A percentile compares a stretch with the other conserved stretches of the same genome.
phyloP scores from a whole-genome alignment of 139 green algal species.

The Coelastrella sp. region DNA sequence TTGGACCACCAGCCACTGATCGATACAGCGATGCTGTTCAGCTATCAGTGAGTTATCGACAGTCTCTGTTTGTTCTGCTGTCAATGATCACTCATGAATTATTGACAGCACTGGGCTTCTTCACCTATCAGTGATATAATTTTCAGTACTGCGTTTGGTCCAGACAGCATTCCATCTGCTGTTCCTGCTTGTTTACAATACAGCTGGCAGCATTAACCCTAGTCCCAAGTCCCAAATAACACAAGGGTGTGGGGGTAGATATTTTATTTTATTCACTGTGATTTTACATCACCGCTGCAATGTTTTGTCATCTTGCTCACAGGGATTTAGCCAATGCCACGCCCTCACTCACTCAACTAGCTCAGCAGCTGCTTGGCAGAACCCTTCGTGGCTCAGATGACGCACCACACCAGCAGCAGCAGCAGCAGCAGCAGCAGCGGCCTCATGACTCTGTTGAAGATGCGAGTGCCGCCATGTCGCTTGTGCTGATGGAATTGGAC shows the following conservation, averaged over 20 bases:
- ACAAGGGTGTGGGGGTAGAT: neutral
- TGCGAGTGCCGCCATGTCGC: constrained; percentile 62
- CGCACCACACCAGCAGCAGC: neutral
- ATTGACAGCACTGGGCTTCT: too few species aligned
- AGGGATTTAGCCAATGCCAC: constrained; percentile 58
- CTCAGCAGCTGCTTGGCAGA: constrained; percentile 50
- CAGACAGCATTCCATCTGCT: too few species aligned
- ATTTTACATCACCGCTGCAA: neutral
- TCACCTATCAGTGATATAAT: too few species aligned
- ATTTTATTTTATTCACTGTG: too few species aligned
- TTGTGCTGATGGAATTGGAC: constrained; percentile 64
- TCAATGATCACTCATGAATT: too few species aligned
- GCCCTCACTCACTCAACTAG: constrained; percentile 64
- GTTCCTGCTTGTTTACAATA: too few species aligned
- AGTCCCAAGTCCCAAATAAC: too few species aligned
- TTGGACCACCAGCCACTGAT: constrained; percentile 69
- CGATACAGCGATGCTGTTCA: constrained; percentile 70
- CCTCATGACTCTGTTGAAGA: constrained; percentile 70
- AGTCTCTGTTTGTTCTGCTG: too few species aligned
- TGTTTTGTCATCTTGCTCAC: neutral
- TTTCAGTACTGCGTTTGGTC: too few species aligned
- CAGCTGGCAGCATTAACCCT: too few species aligned
- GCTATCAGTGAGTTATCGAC: neutral
- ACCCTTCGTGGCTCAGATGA: constrained; percentile 43
- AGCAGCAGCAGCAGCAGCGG: constrained; percentile 42